phyloP scores from a whole-genome alignment of 345 rosid species.

The Pistacia vera region DNA sequence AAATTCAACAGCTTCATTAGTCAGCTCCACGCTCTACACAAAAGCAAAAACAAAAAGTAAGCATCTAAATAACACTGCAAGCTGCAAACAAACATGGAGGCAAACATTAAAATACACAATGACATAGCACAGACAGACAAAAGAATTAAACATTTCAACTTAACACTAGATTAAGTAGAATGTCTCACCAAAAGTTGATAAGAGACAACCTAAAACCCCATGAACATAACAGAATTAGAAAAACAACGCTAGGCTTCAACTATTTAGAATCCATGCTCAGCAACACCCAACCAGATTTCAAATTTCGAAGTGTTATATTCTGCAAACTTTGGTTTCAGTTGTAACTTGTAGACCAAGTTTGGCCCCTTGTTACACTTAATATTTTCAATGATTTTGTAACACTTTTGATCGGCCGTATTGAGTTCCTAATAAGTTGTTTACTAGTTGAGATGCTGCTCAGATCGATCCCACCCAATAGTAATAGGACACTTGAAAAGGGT shows the following conservation, averaged over 20 bases:
- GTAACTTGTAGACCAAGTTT: not conserved
- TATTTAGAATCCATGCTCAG: not conserved
- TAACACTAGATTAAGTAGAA: conserved; percentile 7
- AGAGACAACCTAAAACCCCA: not conserved
- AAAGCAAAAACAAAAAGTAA: conserved; percentile 15
- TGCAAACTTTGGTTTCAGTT: not conserved
- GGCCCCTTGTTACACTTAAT: not conserved
- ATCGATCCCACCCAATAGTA: not conserved
- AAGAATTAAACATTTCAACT: not conserved
- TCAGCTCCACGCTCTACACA: conserved; percentile 86
- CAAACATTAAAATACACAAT: not conserved
- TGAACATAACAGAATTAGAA: not conserved
- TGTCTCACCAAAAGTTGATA: not conserved
- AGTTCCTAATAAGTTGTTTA: not conserved
- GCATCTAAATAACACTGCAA: not conserved
- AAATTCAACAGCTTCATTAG: conserved; percentile 77
- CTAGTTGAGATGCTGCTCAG: not conserved
- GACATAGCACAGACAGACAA: not conserved
- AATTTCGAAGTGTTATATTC: not conserved
- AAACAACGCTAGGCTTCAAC: not conserved
- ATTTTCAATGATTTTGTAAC: not conserved
- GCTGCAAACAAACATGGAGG: not conserved
- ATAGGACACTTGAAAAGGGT: not conserved
- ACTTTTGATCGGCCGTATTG: not conserved
- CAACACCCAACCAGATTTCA: not conserved